Evolutionary conservation across 2,329 filamentous ascomycete species (phyloP).

Genomic region (Fusarium vanettenii): DNA sequence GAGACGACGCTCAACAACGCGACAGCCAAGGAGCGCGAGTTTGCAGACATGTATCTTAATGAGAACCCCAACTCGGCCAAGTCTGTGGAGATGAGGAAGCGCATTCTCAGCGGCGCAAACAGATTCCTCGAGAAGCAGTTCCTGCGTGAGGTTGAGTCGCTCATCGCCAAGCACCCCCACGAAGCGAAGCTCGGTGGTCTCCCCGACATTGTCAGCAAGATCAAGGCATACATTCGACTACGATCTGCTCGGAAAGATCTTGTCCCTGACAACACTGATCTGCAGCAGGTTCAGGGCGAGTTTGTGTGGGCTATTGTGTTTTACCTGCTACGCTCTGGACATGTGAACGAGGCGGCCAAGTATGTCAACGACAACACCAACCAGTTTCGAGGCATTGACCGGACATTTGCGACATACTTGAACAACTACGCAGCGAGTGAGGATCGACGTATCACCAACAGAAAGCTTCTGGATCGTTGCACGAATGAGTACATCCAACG

Average conservation of each 20-base stretch:
- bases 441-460: constrained; percentile 78
- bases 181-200: constrained; percentile 92
- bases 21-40: constrained; percentile 80
- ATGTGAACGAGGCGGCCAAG: constrained; percentile 83
- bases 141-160: constrained; percentile 78
- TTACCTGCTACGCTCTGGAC: constrained; percentile 87
- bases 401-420: constrained; percentile 89
- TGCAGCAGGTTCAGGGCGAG: constrained; percentile 84
- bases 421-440: constrained; percentile 82
- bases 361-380: constrained; percentile 85
- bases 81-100: constrained; percentile 77
- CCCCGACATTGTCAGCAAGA: constrained; percentile 88
- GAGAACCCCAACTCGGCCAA: constrained; percentile 73
- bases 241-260: constrained; percentile 84
- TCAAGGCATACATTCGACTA: constrained; percentile 90
- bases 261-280: constrained; percentile 80
- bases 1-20: constrained; percentile 70
- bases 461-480: constrained; percentile 86
- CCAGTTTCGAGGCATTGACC: constrained; percentile 90
- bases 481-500: constrained; percentile 91
- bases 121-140: constrained; percentile 85
- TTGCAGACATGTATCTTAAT: constrained; percentile 80
- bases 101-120: constrained; percentile 83
- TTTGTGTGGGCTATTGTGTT: constrained; percentile 96
- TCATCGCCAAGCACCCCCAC: constrained; percentile 84